Conservation (phyloP, 2,329 filamentous ascomycete genomes). For the Aspergillus melleus region DNA sequence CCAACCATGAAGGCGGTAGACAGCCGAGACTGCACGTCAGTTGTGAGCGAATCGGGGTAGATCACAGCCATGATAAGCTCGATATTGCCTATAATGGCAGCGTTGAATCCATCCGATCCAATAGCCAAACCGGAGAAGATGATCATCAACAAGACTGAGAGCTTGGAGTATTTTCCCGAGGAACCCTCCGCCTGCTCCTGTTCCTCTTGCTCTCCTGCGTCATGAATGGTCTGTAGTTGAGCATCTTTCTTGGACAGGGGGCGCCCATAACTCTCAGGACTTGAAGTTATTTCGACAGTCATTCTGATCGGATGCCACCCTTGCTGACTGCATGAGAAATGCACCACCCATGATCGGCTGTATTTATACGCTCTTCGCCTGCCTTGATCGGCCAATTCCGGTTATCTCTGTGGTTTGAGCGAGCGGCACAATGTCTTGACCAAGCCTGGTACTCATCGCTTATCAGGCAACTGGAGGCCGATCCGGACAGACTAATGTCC, state of each 20-base stretch:
- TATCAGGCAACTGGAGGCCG: neutral
- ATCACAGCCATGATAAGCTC: slow-evolving; percentile 42
- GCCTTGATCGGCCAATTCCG: neutral
- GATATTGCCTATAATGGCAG: slow-evolving; percentile 36
- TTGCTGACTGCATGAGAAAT: neutral
- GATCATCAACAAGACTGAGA: slow-evolving; percentile 33
- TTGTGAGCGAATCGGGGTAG: slow-evolving; percentile 21
- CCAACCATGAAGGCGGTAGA: slow-evolving; percentile 60
- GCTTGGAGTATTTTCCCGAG: slow-evolving; percentile 14
- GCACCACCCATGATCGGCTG: neutral
- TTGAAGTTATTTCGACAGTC: neutral
- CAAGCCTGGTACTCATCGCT: neutral
- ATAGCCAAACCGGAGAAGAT: slow-evolving; percentile 39
- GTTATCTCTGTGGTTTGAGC: neutral
- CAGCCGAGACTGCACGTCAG: slow-evolving; percentile 42
- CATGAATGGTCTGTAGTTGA: neutral
- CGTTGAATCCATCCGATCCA: slow-evolving; percentile 38
- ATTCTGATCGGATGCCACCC: neutral
- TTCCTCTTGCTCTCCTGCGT: neutral
- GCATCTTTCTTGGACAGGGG: neutral
- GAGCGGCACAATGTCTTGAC: neutral
- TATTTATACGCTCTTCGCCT: neutral
- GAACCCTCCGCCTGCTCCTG: neutral
- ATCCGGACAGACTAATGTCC: neutral
- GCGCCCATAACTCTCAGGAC: neutral